These are phyloP conservation scores for Capsicum pubescens DNA, from an alignment of 257 asterid species.

Conservation along the genomic window DNA sequence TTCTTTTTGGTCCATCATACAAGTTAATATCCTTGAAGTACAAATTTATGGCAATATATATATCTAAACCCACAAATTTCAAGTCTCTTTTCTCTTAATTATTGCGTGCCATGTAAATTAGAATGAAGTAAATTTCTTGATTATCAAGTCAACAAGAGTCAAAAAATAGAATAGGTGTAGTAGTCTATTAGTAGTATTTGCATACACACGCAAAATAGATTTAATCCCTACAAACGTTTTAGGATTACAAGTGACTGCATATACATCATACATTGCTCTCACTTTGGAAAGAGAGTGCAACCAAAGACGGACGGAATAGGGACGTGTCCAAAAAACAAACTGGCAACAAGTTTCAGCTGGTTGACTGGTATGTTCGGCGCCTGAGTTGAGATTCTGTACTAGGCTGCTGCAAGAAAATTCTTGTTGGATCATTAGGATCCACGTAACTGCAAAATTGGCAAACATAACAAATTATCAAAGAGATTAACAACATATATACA, in stretches of 20 bases:
- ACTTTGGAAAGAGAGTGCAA: background rate
- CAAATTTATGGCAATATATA: too few species aligned
- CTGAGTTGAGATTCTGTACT: slow-evolving; percentile 77
- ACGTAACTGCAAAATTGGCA: slow-evolving; percentile 70
- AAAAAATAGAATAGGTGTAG: too few species aligned
- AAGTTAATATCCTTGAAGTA: too few species aligned
- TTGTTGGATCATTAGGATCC: slow-evolving; percentile 93
- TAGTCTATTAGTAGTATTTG: background rate
- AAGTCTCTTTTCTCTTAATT: too few species aligned
- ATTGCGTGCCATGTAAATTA: too few species aligned
- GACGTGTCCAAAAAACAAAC: background rate
- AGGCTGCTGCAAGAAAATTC: slow-evolving; percentile 94
- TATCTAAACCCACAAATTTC: too few species aligned
- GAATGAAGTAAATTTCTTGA: too few species aligned
- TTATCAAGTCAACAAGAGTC: too few species aligned
- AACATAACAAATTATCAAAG: background rate
- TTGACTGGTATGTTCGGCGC: slow-evolving; percentile 79
- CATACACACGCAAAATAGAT: background rate
- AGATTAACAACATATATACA: background rate
- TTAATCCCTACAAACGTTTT: background rate
- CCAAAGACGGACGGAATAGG: background rate
- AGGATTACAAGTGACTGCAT: slow-evolving; percentile 12
- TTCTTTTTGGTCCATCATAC: too few species aligned
- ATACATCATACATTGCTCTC: background rate
- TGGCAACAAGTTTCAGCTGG: slow-evolving; percentile 38